Percentiles rank a stretch among this genome's conserved stretches.
These are phyloP conservation scores for Hordeum marinum DNA, from an alignment of 176 grass and related monocot genomes.

Conservation along the genomic window DNA sequence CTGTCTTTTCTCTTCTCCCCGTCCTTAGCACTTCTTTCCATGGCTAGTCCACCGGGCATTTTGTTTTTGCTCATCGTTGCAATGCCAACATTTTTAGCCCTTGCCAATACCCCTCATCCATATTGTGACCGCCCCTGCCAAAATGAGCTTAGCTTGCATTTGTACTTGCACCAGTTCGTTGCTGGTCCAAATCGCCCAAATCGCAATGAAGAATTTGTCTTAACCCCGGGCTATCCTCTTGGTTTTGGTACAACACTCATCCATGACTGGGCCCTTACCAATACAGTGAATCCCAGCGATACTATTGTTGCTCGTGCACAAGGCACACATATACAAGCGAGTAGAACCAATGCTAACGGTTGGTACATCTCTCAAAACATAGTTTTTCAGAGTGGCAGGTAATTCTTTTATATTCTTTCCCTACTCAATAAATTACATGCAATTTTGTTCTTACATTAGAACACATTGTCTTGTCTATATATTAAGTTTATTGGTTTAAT, in stretches of 20 bases:
- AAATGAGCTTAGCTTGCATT: neutral
- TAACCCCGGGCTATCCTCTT: neutral
- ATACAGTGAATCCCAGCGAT: neutral
- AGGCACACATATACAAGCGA: neutral
- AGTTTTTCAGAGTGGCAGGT: neutral
- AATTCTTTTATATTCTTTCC: neutral
- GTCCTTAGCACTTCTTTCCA: too few species aligned
- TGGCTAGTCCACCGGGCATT: too few species aligned
- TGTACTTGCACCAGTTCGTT: neutral
- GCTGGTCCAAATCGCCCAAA: neutral
- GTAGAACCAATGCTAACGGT: neutral
- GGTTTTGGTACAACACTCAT: neutral
- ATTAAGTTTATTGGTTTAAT: too few species aligned
- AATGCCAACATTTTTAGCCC: too few species aligned
- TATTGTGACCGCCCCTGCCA: neutral
- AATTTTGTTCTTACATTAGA: neutral
- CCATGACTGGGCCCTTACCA: neutral
- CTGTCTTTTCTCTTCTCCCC: too few species aligned
- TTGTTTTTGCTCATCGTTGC: too few species aligned
- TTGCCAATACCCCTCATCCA: too few species aligned
- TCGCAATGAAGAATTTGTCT: neutral
- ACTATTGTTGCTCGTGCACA: neutral
- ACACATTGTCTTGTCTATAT: too few species aligned
- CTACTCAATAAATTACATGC: neutral
- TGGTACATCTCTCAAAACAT: constrained; percentile 5